Evolutionary conservation across 2,329 filamentous ascomycete species (phyloP).

Genomic region (Venturiaceae sp.): DNA sequence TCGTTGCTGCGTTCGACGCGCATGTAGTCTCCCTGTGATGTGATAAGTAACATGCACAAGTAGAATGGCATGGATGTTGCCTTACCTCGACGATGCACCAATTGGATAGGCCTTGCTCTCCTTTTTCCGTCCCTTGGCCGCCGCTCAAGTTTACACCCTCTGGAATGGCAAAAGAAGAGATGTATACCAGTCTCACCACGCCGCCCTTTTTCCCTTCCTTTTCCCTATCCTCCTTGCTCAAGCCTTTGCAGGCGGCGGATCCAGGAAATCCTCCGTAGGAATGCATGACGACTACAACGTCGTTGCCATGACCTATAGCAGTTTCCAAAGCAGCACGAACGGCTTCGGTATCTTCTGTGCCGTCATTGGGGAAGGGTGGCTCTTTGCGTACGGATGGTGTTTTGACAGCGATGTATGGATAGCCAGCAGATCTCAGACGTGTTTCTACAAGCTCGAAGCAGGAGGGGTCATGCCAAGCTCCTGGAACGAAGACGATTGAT

Average conservation of each 20-base stretch:
- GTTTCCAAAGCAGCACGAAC: neutral
- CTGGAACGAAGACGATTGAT: slow-evolving; percentile 3
- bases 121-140: no score
- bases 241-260: slow-evolving; percentile 18
- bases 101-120: neutral
- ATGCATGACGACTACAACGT: slow-evolving; percentile 23
- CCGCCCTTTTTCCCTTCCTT: slow-evolving; percentile 22
- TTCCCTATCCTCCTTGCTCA: slow-evolving; percentile 17
- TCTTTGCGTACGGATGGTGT: neutral
- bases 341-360: slow-evolving; percentile 4
- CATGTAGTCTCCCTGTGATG: slow-evolving; percentile 31
- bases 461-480: neutral
- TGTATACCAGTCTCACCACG: slow-evolving; percentile 18
- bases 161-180: neutral
- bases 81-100: slow-evolving; percentile 6
- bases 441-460: neutral
- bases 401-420: neutral
- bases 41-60: slow-evolving; percentile 36
- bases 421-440: neutral
- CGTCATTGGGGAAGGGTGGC: neutral
- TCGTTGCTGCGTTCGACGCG: slow-evolving; percentile 27
- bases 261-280: slow-evolving; percentile 26
- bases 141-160: neutral
- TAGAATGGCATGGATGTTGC: slow-evolving; percentile 30
- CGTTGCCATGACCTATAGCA: slow-evolving; percentile 17